Evolutionary conservation across 768 basidiomycete species (phyloP).

Genomic region (Daedaleopsis sinensis): DNA sequence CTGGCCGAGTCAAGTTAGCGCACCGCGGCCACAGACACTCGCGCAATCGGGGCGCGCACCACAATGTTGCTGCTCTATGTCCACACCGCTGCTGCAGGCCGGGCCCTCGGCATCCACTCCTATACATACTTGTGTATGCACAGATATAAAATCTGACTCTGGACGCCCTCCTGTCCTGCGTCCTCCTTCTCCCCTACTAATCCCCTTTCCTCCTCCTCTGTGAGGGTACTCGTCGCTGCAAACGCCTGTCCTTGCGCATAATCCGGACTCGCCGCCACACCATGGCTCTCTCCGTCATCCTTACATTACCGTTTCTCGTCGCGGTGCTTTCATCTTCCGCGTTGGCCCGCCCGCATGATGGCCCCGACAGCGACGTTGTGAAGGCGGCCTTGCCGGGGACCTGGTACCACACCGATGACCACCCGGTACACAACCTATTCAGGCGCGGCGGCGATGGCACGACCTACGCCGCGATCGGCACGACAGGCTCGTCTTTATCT

Average conservation of each 20-base stretch:
- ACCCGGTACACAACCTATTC: slow-evolving; percentile 66
- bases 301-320: slow-evolving; percentile 36
- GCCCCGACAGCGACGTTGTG: slow-evolving; percentile 21
- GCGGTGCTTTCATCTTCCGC: slow-evolving; percentile 8
- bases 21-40: too few relatives aligned
- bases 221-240: too few relatives aligned
- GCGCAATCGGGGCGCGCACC: too few relatives aligned
- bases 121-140: too few relatives aligned
- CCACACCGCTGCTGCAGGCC: too few relatives aligned
- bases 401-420: slow-evolving; percentile 68
- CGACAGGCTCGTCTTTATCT: slow-evolving; percentile 46
- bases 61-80: too few relatives aligned
- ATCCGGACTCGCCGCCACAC: slow-evolving; percentile 7
- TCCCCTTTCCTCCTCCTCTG: too few relatives aligned
- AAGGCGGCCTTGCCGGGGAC: slow-evolving; percentile 30
- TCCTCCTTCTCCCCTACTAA: too few relatives aligned
- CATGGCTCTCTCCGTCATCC: slow-evolving; percentile 41
- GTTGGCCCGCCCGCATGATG: slow-evolving; percentile 17
- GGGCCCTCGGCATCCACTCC: too few relatives aligned
- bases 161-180: too few relatives aligned
- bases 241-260: slow-evolving; percentile 31
- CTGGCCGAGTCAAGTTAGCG: too few relatives aligned
- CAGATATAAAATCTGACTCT: too few relatives aligned
- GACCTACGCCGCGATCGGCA: slow-evolving; percentile 58
- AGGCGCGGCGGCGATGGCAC: slow-evolving; percentile 55